Evolutionary conservation across 306 rosid genomes (phyloP), one percentile per base, ranked within the genome.

Genomic region (Luffa aegyptiaca): DNA sequence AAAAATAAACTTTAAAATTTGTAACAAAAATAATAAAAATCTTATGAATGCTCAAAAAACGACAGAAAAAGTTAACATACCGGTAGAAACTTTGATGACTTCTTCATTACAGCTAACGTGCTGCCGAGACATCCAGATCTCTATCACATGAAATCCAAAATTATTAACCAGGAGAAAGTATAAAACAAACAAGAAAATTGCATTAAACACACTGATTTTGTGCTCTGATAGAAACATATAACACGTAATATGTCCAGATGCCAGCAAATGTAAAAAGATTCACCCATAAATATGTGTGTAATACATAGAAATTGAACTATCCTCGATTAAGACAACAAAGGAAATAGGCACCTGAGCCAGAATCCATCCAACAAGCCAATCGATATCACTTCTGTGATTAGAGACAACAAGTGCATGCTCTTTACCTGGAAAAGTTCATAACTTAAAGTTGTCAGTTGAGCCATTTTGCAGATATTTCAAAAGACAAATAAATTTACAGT

Each of bases 321-420:
- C 80, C 69, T 33, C 14, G 79, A 80, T 49, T 82, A 64, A 65
- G 45, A 45, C 59, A 52, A 44, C 72, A 55, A 70, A 37, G 70
- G 59, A 83, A 80, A 75, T 26, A 76, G 71, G 87, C 85, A 94
- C 98, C 98, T 92, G 91, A 83, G 97, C 94, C 80, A 90, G 80
- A 80, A 90, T 85, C 98, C 97, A 92, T 84, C 94, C 96, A 86
- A 92, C 92, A 79, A 94, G 97, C 98, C 98, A 94, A 84, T 94
- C 97, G 79, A 92, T 92, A 59, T 92, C 98, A 85, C 98, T 94
- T 90, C 77, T 89, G 82, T 94, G 98, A 86, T 94, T 94, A 83
- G 75, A 90, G 79, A 92, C 45, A 64, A 90, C 88, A 86, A 94
- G 97, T 6, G 98, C 98, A 78, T 92, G 96, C 81, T 94, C 98